Base-by-base conservation (phyloP, 164 flowering plant genomes). In the Protea cynaroides region DNA sequence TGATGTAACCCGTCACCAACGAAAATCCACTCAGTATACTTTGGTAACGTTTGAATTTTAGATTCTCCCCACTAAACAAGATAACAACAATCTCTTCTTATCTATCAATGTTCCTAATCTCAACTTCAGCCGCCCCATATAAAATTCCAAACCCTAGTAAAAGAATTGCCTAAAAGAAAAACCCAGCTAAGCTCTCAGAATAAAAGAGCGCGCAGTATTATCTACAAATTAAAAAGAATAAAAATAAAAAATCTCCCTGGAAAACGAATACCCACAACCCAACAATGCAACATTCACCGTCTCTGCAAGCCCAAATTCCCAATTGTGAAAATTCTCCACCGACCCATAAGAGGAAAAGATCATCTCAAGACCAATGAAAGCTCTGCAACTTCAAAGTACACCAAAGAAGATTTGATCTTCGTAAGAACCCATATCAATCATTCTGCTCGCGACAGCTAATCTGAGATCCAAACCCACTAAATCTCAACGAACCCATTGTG, bases 371-470 rank as follows among this genome's bases (percentile, higher is more conserved):
- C 21, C 51, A 66, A 63, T 46, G 24, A 64, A 71, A 66, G 18
- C 23, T 29, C 63, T 55, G 63, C 44, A 56, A 62, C 60, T 49
- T 54, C 61, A 62, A 69, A 67, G 34, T 29, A 70, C 80, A 74
- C 74, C 69, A 24, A 47, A 56, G 57, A 25, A 64, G 61, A 36
- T 66, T 44, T 57, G 36, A 67, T 49, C 58, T 44, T 59, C 58
- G 18, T 22, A 69, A 50, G 68, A 73, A 69, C 76, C 74, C 65
- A 64, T 46, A 46, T 63, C 55, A 52, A 24, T 36, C 58, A 67
- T 51, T 29, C 36, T 57, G 22, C 58, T 43, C 4, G 34, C 10
- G 58, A 34, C 25, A 63, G n/a, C 25, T 22, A 61, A 56, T 47
- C 19, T 36, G 56, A 50, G 47, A 70, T 46, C 57, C 21, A 67